Percentiles rank a stretch among this genome's conserved stretches.
These are phyloP conservation scores for Pterocarpus macrocarpus DNA, from an alignment of 306 rosid genomes.

Conservation along the genomic window DNA sequence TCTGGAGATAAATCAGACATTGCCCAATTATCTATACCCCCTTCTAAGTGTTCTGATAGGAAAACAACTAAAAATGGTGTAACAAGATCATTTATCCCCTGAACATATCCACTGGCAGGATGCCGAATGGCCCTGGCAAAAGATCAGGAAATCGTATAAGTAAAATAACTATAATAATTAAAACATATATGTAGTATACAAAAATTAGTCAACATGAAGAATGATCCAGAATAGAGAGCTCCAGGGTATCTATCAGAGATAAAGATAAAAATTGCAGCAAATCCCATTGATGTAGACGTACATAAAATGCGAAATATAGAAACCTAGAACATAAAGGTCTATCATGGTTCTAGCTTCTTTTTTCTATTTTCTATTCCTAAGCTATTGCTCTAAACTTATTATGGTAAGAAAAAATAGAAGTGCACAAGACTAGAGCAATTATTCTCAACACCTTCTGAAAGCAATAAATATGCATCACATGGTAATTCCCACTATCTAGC, in stretches of 20 bases:
- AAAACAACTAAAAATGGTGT: conserved; percentile 95
- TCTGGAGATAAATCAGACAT: conserved; percentile 79
- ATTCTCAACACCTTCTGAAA: conserved; percentile 33
- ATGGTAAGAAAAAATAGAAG: conserved; percentile 18
- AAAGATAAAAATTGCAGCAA: background rate
- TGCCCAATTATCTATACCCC: conserved; percentile 78
- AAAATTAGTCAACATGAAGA: conserved; percentile 16
- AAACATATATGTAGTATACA: background rate
- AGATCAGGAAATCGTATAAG: conserved; percentile 46
- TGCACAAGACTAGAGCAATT: background rate
- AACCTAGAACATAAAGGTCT: conserved; percentile 28
- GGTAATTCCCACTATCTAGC: conserved; percentile 11
- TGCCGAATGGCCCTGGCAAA: conserved; percentile 93
- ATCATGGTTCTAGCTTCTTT: background rate
- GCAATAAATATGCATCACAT: conserved; percentile 15
- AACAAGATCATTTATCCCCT: conserved; percentile 97
- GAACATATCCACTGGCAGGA: conserved; percentile 99
- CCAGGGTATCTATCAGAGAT: conserved; percentile 9
- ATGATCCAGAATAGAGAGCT: conserved; percentile 2
- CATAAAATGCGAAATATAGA: conserved; percentile 27
- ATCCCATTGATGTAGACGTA: background rate
- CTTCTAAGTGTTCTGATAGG: conserved; percentile 85
- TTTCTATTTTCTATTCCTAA: conserved; percentile 1
- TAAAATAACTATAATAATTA: conserved; percentile 2
- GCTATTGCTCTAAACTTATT: conserved; percentile 14